A percentile compares a stretch with the other conserved stretches of the same genome.
These are phyloP conservation scores for Daldinia bambusicola DNA, from an alignment of 495 filamentous ascomycete species.

Conservation along the genomic window DNA sequence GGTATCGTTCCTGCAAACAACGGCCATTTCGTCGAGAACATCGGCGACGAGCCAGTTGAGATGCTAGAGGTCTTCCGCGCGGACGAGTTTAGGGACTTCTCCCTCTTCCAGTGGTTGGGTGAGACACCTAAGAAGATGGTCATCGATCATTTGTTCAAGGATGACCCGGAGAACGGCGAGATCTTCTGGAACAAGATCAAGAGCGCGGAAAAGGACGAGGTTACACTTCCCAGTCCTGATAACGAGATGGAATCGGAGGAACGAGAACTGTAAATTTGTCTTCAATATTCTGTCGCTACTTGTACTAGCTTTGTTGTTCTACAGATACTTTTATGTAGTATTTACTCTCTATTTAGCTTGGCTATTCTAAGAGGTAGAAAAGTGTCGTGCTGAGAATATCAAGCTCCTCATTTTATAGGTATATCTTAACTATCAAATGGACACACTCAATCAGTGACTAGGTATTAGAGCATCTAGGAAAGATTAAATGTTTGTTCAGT, in stretches of 20 bases:
- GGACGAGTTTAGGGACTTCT: slow-evolving; percentile 70
- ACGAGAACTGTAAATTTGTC: slow-evolving; percentile 32
- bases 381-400: neutral
- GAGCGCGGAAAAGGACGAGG: slow-evolving; percentile 60
- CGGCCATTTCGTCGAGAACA: slow-evolving; percentile 72
- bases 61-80: slow-evolving; percentile 69
- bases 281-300: neutral
- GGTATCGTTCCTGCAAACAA: slow-evolving; percentile 69
- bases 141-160: slow-evolving; percentile 67
- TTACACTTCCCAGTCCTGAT: slow-evolving; percentile 45
- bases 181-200: slow-evolving; percentile 66
- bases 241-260: slow-evolving; percentile 11
- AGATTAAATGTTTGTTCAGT: too few relatives aligned
- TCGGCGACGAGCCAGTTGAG: slow-evolving; percentile 68
- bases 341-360: neutral
- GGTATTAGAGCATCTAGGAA: too few relatives aligned
- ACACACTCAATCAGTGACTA: too few relatives aligned
- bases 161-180: slow-evolving; percentile 62
- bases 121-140: slow-evolving; percentile 71
- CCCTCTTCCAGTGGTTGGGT: slow-evolving; percentile 74
- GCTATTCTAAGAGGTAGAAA: neutral
- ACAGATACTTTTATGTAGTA: neutral
- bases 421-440: too few relatives aligned
- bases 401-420: too few relatives aligned
- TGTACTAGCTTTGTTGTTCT: neutral